Percentiles rank a stretch among this genome's conserved stretches.
Conservation (phyloP, 768 basidiomycete genomes). For the Suillus lakei region DNA sequence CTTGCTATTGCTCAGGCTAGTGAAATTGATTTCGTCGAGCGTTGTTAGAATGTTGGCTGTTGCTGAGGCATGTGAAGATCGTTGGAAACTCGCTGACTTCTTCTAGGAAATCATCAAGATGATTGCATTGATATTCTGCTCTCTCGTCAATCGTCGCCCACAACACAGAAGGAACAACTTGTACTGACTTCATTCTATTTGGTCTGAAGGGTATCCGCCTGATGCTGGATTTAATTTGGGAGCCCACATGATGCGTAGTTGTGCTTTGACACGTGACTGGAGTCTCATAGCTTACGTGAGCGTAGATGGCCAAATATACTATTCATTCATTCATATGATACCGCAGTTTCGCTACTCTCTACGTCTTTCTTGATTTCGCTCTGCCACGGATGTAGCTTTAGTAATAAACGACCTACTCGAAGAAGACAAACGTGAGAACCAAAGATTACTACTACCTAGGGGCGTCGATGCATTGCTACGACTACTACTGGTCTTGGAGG, state of each 20-base stretch:
- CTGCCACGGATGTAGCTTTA: too few species aligned
- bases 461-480: too few species aligned
- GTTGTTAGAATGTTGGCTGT: background rate
- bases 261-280: background rate
- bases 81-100: background rate
- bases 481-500: too few species aligned
- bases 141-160: background rate
- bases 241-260: background rate
- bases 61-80: background rate
- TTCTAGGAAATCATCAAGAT: background rate
- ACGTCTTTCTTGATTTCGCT: too few species aligned
- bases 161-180: background rate
- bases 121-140: background rate
- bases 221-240: background rate
- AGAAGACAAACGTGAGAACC: too few species aligned
- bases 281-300: too few species aligned
- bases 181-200: background rate
- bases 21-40: background rate
- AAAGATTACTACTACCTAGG: too few species aligned
- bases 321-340: too few species aligned
- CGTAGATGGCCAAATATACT: too few species aligned
- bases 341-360: too few species aligned
- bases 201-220: background rate
- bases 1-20: background rate
- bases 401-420: too few species aligned